These are phyloP conservation scores for Diospyros kaki DNA, from an alignment of 148 eudicot genomes.

Conservation along the genomic window DNA sequence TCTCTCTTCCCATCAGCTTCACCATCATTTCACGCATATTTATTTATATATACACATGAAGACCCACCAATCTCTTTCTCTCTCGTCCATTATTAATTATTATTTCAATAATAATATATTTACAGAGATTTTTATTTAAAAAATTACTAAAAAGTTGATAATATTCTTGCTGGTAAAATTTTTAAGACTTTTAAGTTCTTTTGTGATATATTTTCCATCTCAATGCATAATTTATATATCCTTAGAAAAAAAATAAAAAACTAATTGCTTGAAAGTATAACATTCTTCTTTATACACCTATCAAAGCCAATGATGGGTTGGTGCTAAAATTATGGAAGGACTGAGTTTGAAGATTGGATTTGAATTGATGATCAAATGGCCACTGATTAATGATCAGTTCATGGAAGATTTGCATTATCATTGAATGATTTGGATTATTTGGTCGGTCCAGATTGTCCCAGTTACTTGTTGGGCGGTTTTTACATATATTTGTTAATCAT, in stretches of 20 bases:
- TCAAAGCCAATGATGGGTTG: not conserved
- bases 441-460: not conserved
- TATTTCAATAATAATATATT: too few relatives aligned
- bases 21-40: not conserved
- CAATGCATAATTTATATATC: too few relatives aligned
- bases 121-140: too few relatives aligned
- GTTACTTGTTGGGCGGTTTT: not conserved
- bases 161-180: too few relatives aligned
- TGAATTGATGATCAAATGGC: not conserved
- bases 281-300: not conserved
- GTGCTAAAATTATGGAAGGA: not conserved
- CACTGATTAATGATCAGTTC: not conserved
- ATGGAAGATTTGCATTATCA: not conserved
- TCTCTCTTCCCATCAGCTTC: not conserved
- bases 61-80: not conserved
- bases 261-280: not conserved
- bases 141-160: too few relatives aligned
- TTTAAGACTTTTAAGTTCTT: too few relatives aligned
- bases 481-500: not conserved
- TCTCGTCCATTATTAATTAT: too few relatives aligned
- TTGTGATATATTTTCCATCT: too few relatives aligned
- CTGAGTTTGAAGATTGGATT: not conserved
- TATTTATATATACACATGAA: not conserved
- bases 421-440: not conserved
- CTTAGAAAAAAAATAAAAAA: too few relatives aligned